phyloP scores from a whole-genome alignment of 1,284 basidiomycete species.

The Marasmius oreades region DNA sequence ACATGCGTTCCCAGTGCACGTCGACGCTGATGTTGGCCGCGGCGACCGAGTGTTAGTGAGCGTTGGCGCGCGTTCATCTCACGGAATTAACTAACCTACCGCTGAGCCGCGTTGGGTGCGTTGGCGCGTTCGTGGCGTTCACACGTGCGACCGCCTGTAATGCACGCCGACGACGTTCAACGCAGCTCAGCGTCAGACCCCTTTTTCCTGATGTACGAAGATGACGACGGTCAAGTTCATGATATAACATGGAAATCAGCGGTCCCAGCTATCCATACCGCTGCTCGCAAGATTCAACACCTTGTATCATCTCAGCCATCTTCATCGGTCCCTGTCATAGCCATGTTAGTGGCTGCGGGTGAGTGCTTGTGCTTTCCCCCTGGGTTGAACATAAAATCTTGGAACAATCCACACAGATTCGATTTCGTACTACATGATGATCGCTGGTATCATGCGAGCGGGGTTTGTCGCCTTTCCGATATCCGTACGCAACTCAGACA shows the following conservation, averaged over 20 bases:
- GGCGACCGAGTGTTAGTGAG: no score
- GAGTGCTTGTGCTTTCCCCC: conserved; percentile 11
- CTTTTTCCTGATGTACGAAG: no score
- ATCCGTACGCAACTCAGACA: conserved; percentile 19
- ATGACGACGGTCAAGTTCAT: not conserved
- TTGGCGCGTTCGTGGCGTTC: no score
- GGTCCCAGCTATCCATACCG: not conserved
- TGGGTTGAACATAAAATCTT: not conserved
- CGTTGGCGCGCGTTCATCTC: no score
- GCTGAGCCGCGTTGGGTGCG: no score
- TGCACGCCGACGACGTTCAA: no score
- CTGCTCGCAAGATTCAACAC: not conserved
- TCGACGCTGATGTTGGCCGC: no score
- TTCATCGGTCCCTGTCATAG: not conserved
- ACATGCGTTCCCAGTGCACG: no score
- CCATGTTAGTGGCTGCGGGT: not conserved
- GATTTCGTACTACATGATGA: conserved; percentile 7
- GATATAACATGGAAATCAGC: not conserved
- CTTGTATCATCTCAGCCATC: not conserved
- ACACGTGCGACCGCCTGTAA: no score
- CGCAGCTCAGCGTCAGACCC: no score
- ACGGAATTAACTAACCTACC: no score
- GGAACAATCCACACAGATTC: not conserved
- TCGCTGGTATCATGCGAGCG: conserved; percentile 14
- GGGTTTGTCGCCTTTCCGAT: conserved; percentile 18